These are phyloP conservation scores for Logfia minima DNA, from an alignment of 129 eudicot species.

Conservation along the genomic window DNA sequence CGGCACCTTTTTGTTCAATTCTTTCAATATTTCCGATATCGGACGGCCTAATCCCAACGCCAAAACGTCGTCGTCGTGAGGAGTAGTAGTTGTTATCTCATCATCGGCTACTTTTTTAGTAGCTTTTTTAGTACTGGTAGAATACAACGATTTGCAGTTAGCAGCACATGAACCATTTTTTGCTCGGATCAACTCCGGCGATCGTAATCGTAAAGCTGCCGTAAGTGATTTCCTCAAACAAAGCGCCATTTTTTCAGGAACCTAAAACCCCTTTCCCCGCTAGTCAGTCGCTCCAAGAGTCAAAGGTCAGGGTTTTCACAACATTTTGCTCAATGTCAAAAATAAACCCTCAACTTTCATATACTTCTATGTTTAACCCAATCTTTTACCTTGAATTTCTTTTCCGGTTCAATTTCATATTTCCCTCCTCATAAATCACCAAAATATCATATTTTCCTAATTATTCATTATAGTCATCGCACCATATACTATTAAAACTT, in stretches of 20 bases:
- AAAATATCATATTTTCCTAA: no score
- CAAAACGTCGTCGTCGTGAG: conserved; percentile 38
- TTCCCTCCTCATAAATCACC: no score
- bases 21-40: conserved; percentile 70
- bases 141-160: conserved; percentile 14
- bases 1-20: conserved; percentile 84
- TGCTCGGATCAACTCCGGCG: conserved; percentile 8
- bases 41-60: conserved; percentile 78
- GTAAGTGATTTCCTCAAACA: conserved; percentile 30
- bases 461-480: no score
- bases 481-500: no score
- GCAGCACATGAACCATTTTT: background rate
- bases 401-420: no score
- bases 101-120: conserved; percentile 6
- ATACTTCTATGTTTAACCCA: background rate
- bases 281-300: background rate
- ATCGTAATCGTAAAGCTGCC: conserved; percentile 22
- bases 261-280: conserved; percentile 23
- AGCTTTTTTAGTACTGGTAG: conserved; percentile 31
- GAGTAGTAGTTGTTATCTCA: conserved; percentile 21
- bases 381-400: background rate
- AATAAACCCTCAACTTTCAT: background rate
- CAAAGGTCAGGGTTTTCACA: conserved; percentile 27
- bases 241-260: conserved; percentile 34
- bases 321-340: background rate